Conservation (phyloP, 495 filamentous ascomycete genomes). For the Penicillium mononematosum region DNA sequence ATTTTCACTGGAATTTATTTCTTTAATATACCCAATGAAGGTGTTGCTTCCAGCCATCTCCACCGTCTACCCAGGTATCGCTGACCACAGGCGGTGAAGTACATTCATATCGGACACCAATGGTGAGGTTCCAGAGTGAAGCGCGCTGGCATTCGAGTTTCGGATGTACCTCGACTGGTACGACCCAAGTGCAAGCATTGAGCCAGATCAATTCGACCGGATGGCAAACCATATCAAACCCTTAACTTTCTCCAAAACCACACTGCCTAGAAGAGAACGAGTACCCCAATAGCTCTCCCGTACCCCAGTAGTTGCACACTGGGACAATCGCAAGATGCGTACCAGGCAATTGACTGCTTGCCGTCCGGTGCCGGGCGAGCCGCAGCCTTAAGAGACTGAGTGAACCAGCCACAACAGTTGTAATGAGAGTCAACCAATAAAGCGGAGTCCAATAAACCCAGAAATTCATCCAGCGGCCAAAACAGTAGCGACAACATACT, state of each 20-base stretch:
- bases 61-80: neutral
- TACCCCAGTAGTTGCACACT: neutral
- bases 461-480: conserved; percentile 37
- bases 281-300: too few relatives aligned
- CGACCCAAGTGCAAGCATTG: neutral
- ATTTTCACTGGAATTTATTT: neutral
- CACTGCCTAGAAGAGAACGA: neutral
- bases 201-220: neutral
- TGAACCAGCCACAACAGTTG: neutral
- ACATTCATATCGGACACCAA: neutral
- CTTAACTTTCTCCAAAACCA: neutral
- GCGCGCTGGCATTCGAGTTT: neutral
- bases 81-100: neutral
- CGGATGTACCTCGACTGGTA: neutral
- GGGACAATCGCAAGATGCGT: neutral
- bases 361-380: neutral
- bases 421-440: neutral
- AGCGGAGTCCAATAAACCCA: conserved; percentile 2
- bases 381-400: neutral
- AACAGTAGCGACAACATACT: conserved; percentile 58
- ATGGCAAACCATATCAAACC: neutral
- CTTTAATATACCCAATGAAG: neutral
- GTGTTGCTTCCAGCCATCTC: neutral
- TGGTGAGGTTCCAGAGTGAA: neutral
- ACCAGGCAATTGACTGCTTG: neutral